Evolutionary conservation across 345 rosid genomes (phyloP).

Genomic region (Syzygium jambos): DNA sequence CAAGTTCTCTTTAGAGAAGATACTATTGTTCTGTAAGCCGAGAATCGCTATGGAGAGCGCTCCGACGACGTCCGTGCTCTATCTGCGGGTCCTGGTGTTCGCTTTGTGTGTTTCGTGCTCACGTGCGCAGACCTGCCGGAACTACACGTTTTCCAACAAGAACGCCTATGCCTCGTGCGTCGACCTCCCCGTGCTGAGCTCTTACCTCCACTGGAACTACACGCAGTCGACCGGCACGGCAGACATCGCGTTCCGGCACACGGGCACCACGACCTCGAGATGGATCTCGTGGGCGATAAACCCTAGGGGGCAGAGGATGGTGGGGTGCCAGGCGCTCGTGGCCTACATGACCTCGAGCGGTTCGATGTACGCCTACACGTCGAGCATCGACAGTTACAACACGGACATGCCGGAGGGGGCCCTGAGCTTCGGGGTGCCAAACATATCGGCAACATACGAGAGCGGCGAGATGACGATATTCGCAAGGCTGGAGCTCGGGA

Average conservation of each 20-base stretch:
- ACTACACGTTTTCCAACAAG: slow-evolving; percentile 26
- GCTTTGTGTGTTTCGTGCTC: not conserved
- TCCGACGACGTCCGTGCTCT: not conserved
- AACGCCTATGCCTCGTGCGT: slow-evolving; percentile 16
- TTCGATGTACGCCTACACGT: slow-evolving; percentile 20
- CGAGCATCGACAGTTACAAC: not conserved
- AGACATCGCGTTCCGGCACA: slow-evolving; percentile 55
- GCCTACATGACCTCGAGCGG: slow-evolving; percentile 40
- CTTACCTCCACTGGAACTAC: slow-evolving; percentile 65
- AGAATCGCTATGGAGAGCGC: not conserved
- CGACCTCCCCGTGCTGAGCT: slow-evolving; percentile 33
- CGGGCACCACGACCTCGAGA: slow-evolving; percentile 14
- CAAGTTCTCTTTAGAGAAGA: not conserved
- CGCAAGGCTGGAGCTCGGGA: slow-evolving; percentile 40
- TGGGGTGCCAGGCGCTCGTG: slow-evolving; percentile 50
- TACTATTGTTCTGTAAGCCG: not conserved
- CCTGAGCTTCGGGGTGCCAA: slow-evolving; percentile 42
- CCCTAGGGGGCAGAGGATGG: slow-evolving; percentile 27
- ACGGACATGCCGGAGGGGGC: slow-evolving; percentile 8
- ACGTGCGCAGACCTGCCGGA: slow-evolving; percentile 27
- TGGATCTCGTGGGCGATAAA: slow-evolving; percentile 81
- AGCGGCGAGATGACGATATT: slow-evolving; percentile 41
- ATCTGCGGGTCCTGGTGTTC: not conserved
- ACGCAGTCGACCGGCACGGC: slow-evolving; percentile 20
- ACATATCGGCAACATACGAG: slow-evolving; percentile 13